A percentile compares a stretch with the other conserved stretches of the same genome.
Conservation (phyloP, 1,139 yeast genomes). For the Hanseniaspora gamundiae region DNA sequence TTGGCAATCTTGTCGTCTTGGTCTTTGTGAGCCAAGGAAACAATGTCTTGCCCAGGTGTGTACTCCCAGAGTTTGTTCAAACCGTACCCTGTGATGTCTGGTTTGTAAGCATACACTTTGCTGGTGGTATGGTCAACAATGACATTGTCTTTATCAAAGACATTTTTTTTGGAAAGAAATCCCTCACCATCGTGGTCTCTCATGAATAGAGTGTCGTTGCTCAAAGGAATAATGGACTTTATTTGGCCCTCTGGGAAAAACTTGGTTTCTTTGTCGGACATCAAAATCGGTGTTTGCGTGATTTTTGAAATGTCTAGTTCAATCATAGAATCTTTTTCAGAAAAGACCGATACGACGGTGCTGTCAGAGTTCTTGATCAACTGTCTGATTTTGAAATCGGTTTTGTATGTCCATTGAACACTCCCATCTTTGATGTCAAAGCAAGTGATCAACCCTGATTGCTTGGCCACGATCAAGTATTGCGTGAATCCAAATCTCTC, state of each 20-base stretch:
- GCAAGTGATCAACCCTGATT: conserved; percentile 32
- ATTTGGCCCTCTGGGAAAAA: neutral
- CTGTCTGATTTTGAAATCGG: conserved; percentile 15
- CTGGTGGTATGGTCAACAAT: conserved; percentile 17
- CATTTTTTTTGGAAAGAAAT: neutral
- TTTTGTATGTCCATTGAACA: conserved; percentile 31
- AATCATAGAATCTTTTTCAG: conserved; percentile 18
- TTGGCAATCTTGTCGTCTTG: conserved; percentile 42
- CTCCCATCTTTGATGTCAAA: conserved; percentile 32
- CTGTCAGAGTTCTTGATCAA: conserved; percentile 13
- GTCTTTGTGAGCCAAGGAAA: conserved; percentile 30
- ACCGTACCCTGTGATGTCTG: conserved; percentile 10
- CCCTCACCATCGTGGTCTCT: neutral
- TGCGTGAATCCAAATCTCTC: conserved; percentile 39
- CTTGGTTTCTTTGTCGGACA: neutral
- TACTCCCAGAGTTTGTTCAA: conserved; percentile 26
- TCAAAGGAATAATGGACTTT: neutral
- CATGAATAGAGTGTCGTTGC: conserved; percentile 1
- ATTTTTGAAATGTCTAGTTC: conserved; percentile 8
- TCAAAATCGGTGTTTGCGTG: neutral
- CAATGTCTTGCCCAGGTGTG: conserved; percentile 24
- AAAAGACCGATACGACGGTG: conserved; percentile 17
- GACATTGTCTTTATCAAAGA: conserved; percentile 8
- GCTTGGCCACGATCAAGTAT: conserved; percentile 33
- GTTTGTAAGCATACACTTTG: conserved; percentile 18